These are phyloP conservation scores for Lentinus brumalis DNA, from an alignment of 768 basidiomycete genomes.

Conservation along the genomic window DNA sequence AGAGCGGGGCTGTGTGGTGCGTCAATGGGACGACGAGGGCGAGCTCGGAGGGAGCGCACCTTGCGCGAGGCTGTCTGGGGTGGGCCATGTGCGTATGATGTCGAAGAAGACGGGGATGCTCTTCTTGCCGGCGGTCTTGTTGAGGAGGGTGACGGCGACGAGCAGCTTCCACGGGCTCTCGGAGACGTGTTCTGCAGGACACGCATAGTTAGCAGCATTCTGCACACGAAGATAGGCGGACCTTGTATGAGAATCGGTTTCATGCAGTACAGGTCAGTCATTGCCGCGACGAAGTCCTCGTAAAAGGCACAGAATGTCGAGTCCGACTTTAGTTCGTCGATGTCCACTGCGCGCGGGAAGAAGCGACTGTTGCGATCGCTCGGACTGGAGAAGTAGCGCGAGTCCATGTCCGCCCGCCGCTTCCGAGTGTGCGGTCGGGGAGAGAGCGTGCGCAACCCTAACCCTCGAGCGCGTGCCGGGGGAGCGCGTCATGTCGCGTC, in stretches of 20 bases:
- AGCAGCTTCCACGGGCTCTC: slow-evolving; percentile 71
- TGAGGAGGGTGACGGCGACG: slow-evolving; percentile 66
- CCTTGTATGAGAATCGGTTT: slow-evolving; percentile 35
- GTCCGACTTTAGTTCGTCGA: not conserved
- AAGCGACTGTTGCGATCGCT: not conserved
- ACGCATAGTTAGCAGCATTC: no score
- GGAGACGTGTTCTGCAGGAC: slow-evolving; percentile 46
- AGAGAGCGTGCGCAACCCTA: no score
- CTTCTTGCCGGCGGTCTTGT: slow-evolving; percentile 64
- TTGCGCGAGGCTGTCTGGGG: slow-evolving; percentile 51
- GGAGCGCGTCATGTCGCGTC: no score
- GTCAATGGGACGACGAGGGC: not conserved
- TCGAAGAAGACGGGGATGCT: slow-evolving; percentile 69
- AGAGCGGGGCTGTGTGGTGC: not conserved
- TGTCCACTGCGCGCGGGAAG: not conserved
- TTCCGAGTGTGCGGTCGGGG: no score
- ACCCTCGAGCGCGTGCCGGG: no score
- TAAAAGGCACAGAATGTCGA: slow-evolving; percentile 6
- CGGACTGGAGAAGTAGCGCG: slow-evolving; percentile 4
- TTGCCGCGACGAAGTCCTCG: slow-evolving; percentile 5
- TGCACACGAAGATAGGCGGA: not conserved
- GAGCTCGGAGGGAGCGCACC: slow-evolving; percentile 40
- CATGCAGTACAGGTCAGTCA: slow-evolving; percentile 16
- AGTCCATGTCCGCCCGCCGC: not conserved
- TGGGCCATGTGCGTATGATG: slow-evolving; percentile 59